phyloP scores from a whole-genome alignment of 1,139 yeast genomes.

The Sugiyamaella xylanicola region DNA sequence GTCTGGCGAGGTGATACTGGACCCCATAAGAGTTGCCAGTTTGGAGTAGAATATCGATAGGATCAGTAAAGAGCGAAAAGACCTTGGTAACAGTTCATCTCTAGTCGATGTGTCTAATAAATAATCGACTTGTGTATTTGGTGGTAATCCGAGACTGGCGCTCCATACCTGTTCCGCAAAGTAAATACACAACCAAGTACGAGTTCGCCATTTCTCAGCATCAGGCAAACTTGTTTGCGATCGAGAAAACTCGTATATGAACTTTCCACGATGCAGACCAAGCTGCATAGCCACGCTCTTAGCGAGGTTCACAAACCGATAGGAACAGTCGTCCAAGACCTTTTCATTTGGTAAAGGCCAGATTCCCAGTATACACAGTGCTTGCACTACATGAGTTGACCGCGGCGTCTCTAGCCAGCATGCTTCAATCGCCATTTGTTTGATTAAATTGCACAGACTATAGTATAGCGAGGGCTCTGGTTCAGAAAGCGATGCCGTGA shows the following conservation, averaged over 20 bases:
- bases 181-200: conserved; percentile 89
- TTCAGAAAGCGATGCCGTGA: conserved; percentile 83
- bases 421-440: conserved; percentile 86
- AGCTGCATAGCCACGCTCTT: conserved; percentile 81
- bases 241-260: conserved; percentile 85
- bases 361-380: conserved; percentile 72
- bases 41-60: conserved; percentile 83
- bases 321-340: conserved; percentile 88
- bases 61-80: conserved; percentile 71
- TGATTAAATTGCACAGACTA: conserved; percentile 73
- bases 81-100: conserved; percentile 64
- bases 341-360: conserved; percentile 97
- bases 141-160: conserved; percentile 83
- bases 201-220: conserved; percentile 92
- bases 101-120: conserved; percentile 76
- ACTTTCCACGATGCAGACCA: conserved; percentile 92
- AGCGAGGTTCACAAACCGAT: conserved; percentile 84
- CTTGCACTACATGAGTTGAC: conserved; percentile 91
- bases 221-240: conserved; percentile 87
- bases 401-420: conserved; percentile 95
- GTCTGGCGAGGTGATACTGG: conserved; percentile 85
- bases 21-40: conserved; percentile 82
- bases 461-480: conserved; percentile 84
- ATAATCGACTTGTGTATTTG: conserved; percentile 82
- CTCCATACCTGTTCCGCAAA: conserved; percentile 92